phyloP scores from a whole-genome alignment of 768 basidiomycete species.

The Termitomyces bulborhizus region DNA sequence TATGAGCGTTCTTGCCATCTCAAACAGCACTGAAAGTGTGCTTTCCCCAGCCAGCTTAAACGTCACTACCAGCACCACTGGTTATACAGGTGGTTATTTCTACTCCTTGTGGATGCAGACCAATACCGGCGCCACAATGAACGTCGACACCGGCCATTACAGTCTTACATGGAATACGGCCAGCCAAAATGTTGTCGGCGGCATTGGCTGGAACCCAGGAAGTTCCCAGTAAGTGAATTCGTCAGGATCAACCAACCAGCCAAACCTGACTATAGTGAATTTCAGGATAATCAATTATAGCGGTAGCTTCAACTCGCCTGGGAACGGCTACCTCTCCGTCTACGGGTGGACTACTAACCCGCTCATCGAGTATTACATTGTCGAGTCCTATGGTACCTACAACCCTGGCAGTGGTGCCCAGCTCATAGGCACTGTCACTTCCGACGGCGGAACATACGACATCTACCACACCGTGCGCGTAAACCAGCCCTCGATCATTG shows the following conservation, averaged over 20 bases:
- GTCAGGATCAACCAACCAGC: neutral
- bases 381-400: slow-evolving; percentile 34
- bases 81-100: slow-evolving; percentile 26
- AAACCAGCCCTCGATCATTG: slow-evolving; percentile 36
- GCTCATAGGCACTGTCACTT: slow-evolving; percentile 31
- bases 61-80: slow-evolving; percentile 19
- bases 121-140: slow-evolving; percentile 23
- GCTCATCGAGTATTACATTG: slow-evolving; percentile 43
- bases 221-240: slow-evolving; percentile 18
- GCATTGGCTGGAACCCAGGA: slow-evolving; percentile 34
- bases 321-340: slow-evolving; percentile 37
- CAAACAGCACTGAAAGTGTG: slow-evolving; percentile 15
- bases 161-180: slow-evolving; percentile 24
- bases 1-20: slow-evolving; percentile 12
- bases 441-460: slow-evolving; percentile 36
- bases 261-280: neutral
- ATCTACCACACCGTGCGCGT: slow-evolving; percentile 31
- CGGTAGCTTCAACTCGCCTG: slow-evolving; percentile 29
- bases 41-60: no score
- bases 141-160: slow-evolving; percentile 26
- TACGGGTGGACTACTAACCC: slow-evolving; percentile 42
- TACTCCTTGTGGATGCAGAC: slow-evolving; percentile 33
- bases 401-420: slow-evolving; percentile 29
- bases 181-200: slow-evolving; percentile 30
- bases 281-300: slow-evolving; percentile 30